Evolutionary conservation across 106 monocot genomes (phyloP), one percentile per base, ranked within the genome.

Genomic region (Narthecium ossifragum): DNA sequence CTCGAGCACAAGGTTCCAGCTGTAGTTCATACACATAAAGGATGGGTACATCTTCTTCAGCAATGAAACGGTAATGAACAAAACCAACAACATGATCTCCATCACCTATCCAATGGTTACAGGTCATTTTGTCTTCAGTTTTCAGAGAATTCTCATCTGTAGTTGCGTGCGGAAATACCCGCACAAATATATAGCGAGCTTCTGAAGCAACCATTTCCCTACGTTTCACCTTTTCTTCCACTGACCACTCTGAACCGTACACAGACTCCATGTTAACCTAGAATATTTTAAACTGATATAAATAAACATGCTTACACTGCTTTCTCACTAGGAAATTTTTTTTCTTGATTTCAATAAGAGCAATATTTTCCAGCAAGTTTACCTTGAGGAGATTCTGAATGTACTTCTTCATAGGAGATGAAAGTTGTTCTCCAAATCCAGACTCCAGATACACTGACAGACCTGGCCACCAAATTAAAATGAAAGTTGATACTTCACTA

Each of bases 1-100:
- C 74, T 68, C 74, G 77, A 6, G 67, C 72, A 73, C 43, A 80
- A 57, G 72, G 51, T 64, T 90, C 89, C 51, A 94, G 68, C 48
- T 94, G 94, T 34, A 94, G 72, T 51, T 94, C 94, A 76, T 86
- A 90, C 22, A 94, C 80, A 90, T 94, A 94, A 77, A 75, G 9
- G 23, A 94, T 90, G 10, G 89, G 89, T 61, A 86, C 30, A 61
- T 90, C 94, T 64, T 94, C 89, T 63, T 94, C 94, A 25, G 83
- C 66, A 31, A 73, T 67, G 69, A 90, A 94, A 21, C 86, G 79
- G 34, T 86, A 94, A 68, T 94, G 89, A 45, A 85, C 75, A 78
- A 94, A 89, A 27, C 89, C 94, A 65, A 83, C 66, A 27, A 83
- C 38, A 53, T 33, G 63, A 53, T 80, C 70, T 39, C 66, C 68